Conservation (phyloP, 805 yeast species). For the Candida easanensis region DNA sequence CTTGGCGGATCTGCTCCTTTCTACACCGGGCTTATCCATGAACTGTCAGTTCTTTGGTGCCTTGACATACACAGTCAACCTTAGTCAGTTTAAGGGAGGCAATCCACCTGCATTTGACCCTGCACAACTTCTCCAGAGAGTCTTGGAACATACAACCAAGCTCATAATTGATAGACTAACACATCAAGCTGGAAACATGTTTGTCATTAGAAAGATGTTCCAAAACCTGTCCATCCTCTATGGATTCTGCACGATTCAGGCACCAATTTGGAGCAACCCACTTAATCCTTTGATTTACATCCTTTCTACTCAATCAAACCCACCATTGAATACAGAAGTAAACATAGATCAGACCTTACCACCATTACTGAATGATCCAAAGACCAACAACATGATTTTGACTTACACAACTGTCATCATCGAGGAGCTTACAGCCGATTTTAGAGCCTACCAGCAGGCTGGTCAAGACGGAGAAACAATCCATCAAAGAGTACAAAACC, state of each 20-base stretch:
- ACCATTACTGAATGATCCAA: constrained; percentile 4
- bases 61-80: constrained; percentile 65
- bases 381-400: constrained; percentile 20
- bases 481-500: constrained; percentile 37
- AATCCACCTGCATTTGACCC: constrained; percentile 20
- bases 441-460: neutral
- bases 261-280: constrained; percentile 40
- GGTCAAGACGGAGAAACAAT: constrained; percentile 28
- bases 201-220: constrained; percentile 58
- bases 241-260: constrained; percentile 29
- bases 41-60: constrained; percentile 79
- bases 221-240: constrained; percentile 52
- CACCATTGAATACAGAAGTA: constrained; percentile 4
- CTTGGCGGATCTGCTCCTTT: constrained; percentile 54
- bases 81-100: constrained; percentile 32
- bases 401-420: constrained; percentile 44
- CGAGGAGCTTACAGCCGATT: constrained; percentile 46
- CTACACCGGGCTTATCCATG: constrained; percentile 31
- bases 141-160: constrained; percentile 17
- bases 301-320: constrained; percentile 14
- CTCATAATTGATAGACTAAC: constrained; percentile 10
- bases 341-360: constrained; percentile 13
- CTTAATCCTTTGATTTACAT: constrained; percentile 28
- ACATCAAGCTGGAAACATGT: constrained; percentile 22
- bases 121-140: constrained; percentile 9